These are phyloP conservation scores for Blastocystis sp. DNA, from an alignment of 352 stramenopile species.

Conservation along the genomic window DNA sequence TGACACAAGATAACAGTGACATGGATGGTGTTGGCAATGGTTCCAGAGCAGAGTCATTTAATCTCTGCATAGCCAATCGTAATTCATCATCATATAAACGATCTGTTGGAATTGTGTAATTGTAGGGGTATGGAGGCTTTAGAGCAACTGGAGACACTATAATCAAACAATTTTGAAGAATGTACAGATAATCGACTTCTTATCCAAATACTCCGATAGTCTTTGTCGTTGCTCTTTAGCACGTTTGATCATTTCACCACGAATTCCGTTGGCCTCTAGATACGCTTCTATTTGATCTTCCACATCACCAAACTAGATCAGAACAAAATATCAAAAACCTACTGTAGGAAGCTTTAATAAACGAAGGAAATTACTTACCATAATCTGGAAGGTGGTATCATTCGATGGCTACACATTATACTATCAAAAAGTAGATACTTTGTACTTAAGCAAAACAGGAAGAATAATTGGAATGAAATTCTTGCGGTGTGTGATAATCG, in stretches of 20 bases:
- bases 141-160: background rate
- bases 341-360: conserved; percentile 39
- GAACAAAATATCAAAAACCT: background rate
- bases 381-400: background rate
- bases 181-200: background rate
- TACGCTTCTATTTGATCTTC: background rate
- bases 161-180: background rate
- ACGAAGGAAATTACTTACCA: background rate
- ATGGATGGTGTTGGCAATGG: conserved; percentile 1
- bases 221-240: background rate
- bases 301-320: background rate
- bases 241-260: background rate
- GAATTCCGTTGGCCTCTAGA: background rate
- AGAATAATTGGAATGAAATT: conserved; percentile 52
- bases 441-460: conserved; percentile 6
- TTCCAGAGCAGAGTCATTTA: background rate
- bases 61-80: background rate
- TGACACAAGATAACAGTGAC: background rate
- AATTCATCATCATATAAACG: conserved; percentile 20
- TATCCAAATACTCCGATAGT: background rate
- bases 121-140: background rate
- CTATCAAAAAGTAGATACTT: background rate
- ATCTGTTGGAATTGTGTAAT: background rate
- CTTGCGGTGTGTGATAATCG: conserved; percentile 36
- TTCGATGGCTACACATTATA: background rate